These are phyloP conservation scores for Microthlaspi erraticum DNA, from an alignment of 345 rosid genomes.

Conservation along the genomic window DNA sequence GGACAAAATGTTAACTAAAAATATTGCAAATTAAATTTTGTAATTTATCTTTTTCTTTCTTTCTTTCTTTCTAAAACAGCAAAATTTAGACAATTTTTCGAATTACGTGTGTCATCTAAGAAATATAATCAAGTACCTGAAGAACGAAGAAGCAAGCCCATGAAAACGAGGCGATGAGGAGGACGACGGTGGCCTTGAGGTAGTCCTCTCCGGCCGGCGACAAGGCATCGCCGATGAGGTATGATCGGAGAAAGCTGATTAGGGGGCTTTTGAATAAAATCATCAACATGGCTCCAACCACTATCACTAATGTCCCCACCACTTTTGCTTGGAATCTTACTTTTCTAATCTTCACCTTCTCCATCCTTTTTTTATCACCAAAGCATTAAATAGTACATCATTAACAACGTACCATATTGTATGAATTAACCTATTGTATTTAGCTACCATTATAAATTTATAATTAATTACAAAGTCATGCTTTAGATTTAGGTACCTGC, in stretches of 20 bases:
- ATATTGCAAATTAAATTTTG: not conserved
- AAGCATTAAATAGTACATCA: conserved; percentile 20
- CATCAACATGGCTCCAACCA: conserved; percentile 87
- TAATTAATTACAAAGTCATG: not conserved
- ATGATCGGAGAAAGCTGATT: conserved; percentile 63
- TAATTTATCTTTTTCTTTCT: not conserved
- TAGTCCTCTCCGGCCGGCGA: conserved; percentile 44
- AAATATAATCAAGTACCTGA: conserved; percentile 51
- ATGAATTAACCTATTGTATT: conserved; percentile 4
- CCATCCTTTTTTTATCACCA: conserved; percentile 63
- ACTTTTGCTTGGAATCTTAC: conserved; percentile 88
- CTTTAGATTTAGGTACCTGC: conserved; percentile 42
- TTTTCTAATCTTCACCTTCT: conserved; percentile 68
- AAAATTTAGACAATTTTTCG: not conserved
- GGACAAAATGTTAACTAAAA: not conserved
- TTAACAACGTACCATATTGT: conserved; percentile 26
- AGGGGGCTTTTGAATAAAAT: conserved; percentile 77
- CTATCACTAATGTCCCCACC: conserved; percentile 78
- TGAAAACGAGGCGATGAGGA: conserved; percentile 82
- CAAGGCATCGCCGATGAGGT: conserved; percentile 41
- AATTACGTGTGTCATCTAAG: not conserved
- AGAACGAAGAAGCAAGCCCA: conserved; percentile 88
- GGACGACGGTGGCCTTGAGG: conserved; percentile 77
- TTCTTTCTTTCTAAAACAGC: not conserved
- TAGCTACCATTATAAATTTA: not conserved